Percentiles rank a stretch among this genome's conserved stretches.
Evolutionary conservation across 768 basidiomycete genomes (phyloP).

Genomic region (Tulasnella sp.): DNA sequence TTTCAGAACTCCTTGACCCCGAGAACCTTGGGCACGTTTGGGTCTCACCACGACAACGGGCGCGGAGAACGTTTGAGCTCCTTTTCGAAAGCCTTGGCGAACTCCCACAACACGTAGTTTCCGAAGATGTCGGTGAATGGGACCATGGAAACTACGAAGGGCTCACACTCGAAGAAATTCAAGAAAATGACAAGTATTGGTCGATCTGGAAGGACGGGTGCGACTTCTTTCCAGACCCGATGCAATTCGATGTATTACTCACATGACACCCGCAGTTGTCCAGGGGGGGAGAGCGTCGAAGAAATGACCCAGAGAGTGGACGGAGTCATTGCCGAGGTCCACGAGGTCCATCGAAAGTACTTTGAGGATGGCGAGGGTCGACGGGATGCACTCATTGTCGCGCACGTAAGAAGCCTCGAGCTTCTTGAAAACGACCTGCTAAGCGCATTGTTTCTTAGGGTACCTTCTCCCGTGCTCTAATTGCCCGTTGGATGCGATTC

Average conservation of each 20-base stretch:
- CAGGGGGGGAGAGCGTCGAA: slow-evolving; percentile 75
- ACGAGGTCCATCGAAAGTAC: slow-evolving; percentile 62
- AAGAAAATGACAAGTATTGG: slow-evolving; percentile 54
- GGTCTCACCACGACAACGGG: slow-evolving; percentile 82
- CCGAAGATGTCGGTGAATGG: slow-evolving; percentile 74
- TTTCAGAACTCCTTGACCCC: slow-evolving; percentile 69
- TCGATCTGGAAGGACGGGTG: slow-evolving; percentile 81
- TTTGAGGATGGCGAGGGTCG: slow-evolving; percentile 56
- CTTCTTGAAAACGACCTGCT: not conserved
- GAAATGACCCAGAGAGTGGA: slow-evolving; percentile 79
- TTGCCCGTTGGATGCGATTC: slow-evolving; percentile 74
- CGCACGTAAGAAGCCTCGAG: slow-evolving; percentile 45
- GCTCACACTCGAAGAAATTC: slow-evolving; percentile 68
- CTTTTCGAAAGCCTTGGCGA: slow-evolving; percentile 49
- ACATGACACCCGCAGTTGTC: slow-evolving; percentile 34
- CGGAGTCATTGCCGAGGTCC: slow-evolving; percentile 61
- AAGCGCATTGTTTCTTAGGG: slow-evolving; percentile 27
- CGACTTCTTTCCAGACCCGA: not conserved
- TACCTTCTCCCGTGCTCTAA: slow-evolving; percentile 67
- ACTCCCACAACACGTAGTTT: slow-evolving; percentile 46
- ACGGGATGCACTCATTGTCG: slow-evolving; percentile 80
- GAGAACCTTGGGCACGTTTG: slow-evolving; percentile 63
- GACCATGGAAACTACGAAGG: slow-evolving; percentile 83
- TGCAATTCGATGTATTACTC: not conserved
- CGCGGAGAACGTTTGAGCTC: slow-evolving; percentile 78